Conservation (phyloP, 495 filamentous ascomycete species). For the Thozetella sp. region DNA sequence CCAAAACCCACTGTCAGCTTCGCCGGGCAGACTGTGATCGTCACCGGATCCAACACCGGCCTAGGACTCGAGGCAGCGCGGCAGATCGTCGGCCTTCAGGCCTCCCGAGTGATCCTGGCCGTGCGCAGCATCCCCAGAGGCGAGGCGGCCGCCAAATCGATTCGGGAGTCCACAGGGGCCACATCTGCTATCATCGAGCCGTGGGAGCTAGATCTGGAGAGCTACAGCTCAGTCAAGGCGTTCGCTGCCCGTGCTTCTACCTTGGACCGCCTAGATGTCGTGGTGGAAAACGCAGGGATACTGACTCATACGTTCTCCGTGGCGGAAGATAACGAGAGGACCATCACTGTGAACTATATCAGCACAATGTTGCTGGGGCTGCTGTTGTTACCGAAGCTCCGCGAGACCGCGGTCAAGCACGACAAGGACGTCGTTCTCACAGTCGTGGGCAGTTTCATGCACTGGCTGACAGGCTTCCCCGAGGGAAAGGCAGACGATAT, state of each 20-base stretch:
- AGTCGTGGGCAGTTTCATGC: conserved; percentile 28
- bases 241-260: conserved; percentile 18
- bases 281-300: conserved; percentile 46
- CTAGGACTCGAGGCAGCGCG: conserved; percentile 52
- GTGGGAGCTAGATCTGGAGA: conserved; percentile 50
- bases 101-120: conserved; percentile 44
- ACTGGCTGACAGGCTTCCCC: conserved; percentile 29
- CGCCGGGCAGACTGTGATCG: conserved; percentile 41
- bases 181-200: conserved; percentile 48
- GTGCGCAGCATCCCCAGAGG: conserved; percentile 40
- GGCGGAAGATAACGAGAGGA: conserved; percentile 38
- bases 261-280: conserved; percentile 36
- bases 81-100: conserved; percentile 42
- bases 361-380: conserved; percentile 43
- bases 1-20: conserved; percentile 2
- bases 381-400: conserved; percentile 41
- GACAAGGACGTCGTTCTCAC: conserved; percentile 15
- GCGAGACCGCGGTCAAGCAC: conserved; percentile 17
- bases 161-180: conserved; percentile 34
- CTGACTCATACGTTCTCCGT: conserved; percentile 10
- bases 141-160: conserved; percentile 37
- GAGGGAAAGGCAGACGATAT: conserved; percentile 27
- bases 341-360: conserved; percentile 56
- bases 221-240: conserved; percentile 21
- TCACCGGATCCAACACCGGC: conserved; percentile 57